Evolutionary conservation across 1,284 basidiomycete genomes (phyloP).

Genomic region (Ustilago trichophora): DNA sequence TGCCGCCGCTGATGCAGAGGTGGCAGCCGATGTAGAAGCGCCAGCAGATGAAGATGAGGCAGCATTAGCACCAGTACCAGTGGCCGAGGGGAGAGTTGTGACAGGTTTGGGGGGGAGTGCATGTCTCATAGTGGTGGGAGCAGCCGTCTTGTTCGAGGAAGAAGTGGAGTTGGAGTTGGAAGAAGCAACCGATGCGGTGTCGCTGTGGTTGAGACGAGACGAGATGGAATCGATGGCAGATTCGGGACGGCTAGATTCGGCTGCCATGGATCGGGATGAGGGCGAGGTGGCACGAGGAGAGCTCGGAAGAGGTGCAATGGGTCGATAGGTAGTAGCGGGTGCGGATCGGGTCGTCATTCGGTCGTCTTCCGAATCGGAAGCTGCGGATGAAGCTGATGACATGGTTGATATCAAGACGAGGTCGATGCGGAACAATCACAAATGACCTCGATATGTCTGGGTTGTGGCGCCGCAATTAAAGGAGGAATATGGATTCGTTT

Average conservation of each 20-base stretch:
- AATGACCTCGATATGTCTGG: no score
- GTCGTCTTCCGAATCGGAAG: slow-evolving; percentile 41
- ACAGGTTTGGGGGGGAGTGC: slow-evolving; percentile 56
- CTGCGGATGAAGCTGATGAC: slow-evolving; percentile 43
- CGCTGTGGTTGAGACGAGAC: slow-evolving; percentile 8
- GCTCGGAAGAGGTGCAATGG: slow-evolving; percentile 44
- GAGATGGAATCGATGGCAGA: slow-evolving; percentile 6
- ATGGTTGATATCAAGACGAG: background rate
- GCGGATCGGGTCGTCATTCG: slow-evolving; percentile 47
- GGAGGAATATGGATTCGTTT: no score
- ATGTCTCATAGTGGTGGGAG: slow-evolving; percentile 39
- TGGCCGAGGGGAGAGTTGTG: slow-evolving; percentile 23
- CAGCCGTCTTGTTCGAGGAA: slow-evolving; percentile 12
- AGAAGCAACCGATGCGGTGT: slow-evolving; percentile 10
- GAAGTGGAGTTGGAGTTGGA: slow-evolving; percentile 18
- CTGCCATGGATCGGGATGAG: slow-evolving; percentile 19
- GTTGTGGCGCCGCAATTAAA: no score
- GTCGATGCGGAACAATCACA: no score
- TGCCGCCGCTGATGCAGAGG: slow-evolving; percentile 24
- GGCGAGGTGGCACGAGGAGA: slow-evolving; percentile 35
- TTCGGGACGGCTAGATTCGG: background rate
- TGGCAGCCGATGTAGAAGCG: slow-evolving; percentile 6
- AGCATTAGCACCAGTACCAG: no score
- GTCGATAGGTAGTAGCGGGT: slow-evolving; percentile 47
- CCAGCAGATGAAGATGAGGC: slow-evolving; percentile 7